A percentile compares a stretch with the other conserved stretches of the same genome.
Evolutionary conservation across 2,329 filamentous ascomycete species (phyloP).

Genomic region (Alternaria sp.): DNA sequence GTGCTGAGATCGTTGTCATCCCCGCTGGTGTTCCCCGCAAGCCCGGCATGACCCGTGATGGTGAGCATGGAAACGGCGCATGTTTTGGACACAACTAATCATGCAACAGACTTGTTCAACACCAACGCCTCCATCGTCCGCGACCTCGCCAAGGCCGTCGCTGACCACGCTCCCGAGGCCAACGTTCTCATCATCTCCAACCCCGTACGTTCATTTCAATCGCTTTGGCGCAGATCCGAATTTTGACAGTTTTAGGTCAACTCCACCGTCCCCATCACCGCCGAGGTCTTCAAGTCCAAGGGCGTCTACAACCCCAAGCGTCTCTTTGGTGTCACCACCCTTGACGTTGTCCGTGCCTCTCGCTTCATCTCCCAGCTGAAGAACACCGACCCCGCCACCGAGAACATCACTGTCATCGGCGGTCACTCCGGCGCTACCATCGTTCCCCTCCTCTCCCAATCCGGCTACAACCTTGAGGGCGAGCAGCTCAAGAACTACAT

Average conservation of each 20-base stretch:
- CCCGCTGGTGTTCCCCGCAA: constrained; percentile 98
- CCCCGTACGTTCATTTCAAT: constrained; percentile 67
- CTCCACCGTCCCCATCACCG: constrained; percentile 97
- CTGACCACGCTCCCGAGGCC: constrained; percentile 87
- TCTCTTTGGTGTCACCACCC: constrained; percentile 98
- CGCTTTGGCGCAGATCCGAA: too few species aligned
- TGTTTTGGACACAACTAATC: constrained; percentile 20
- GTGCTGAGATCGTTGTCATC: constrained; percentile 93
- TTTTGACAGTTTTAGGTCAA: constrained; percentile 70
- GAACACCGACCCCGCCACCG: constrained; percentile 85
- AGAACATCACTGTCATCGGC: constrained; percentile 95
- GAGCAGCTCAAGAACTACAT: constrained; percentile 79
- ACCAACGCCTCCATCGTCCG: constrained; percentile 99
- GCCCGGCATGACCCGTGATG: constrained; percentile 99
- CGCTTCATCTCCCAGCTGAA: constrained; percentile 98
- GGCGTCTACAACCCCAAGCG: constrained; percentile 99
- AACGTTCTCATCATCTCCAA: constrained; percentile 98
- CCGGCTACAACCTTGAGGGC: constrained; percentile 84
- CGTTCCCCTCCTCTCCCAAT: constrained; percentile 96
- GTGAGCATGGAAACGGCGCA: constrained; percentile 53
- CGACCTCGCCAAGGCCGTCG: constrained; percentile 94
- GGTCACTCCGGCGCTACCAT: constrained; percentile 99
- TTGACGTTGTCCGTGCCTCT: constrained; percentile 96
- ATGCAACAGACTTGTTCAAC: constrained; percentile 89
- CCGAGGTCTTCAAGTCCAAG: constrained; percentile 93